Base-by-base conservation (phyloP, 139 green algal genomes). In the Tetratostichococcus sp. region DNA sequence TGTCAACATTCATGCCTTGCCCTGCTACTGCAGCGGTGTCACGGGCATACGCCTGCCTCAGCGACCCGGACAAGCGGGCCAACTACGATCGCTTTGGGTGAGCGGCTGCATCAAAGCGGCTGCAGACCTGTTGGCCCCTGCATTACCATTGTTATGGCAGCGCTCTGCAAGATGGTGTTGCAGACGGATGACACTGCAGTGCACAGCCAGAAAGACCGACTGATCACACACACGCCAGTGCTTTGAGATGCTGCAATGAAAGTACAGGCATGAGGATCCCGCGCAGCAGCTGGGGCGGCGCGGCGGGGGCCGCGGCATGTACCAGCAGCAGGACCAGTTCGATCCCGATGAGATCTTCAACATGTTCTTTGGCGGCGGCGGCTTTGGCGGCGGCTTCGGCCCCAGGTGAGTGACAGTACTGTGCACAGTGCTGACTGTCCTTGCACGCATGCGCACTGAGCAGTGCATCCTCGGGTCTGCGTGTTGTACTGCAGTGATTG, bases 41-140 rank as follows among this genome's bases (percentile, higher is more conserved):
- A 6, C 82, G 79, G 28, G 86, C 90, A 30, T 94, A 91, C 74
- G 74, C 80, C 43, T 92, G 86, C 79, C 81, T 94, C 43, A 88
- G 70, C 17, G 84, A 94, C 67, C 34, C 79, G 0, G 43, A 87
- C 25, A 86, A 91, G 74, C 77, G 89, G 1, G 82, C 78, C 5
- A 67, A 80, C 34, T 94, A 94, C 79, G 89, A 94, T 65, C 75
- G 76, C 28, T 83, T 81, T 58, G 89, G 89, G 39, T 1, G 72
- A 77, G 32, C n/a, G n/a, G n/a, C n/a, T n/a, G n/a, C n/a, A n/a
- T n/a, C n/a, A n/a, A n/a, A n/a, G n/a, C n/a, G n/a, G n/a, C n/a
- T n/a, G n/a, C n/a, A n/a, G n/a, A n/a, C n/a, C n/a, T n/a, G n/a
- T 83, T 91, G 70, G 73, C 16, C 11, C 58, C 58, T 66, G 58